phyloP scores from a whole-genome alignment of 192 early-diverging fungal species.

The Glomus cerebriforme region DNA sequence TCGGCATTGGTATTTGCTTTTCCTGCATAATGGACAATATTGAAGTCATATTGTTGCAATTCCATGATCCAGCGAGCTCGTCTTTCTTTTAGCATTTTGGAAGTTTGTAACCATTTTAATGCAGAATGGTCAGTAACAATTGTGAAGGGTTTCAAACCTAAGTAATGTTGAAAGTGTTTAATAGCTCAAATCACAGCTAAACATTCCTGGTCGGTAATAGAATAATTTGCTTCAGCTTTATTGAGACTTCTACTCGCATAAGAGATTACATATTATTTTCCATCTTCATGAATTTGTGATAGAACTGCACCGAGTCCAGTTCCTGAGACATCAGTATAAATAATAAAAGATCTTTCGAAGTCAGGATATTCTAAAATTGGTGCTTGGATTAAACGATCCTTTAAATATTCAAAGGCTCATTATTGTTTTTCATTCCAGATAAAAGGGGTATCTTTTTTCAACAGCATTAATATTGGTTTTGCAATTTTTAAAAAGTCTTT shows the following conservation, averaged over 20 bases:
- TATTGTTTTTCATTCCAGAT: background rate
- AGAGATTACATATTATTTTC: background rate
- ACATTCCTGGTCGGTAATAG: constrained; percentile 37
- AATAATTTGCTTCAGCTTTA: constrained; percentile 31
- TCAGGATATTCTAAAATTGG: background rate
- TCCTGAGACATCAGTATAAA: background rate
- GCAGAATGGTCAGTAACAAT: constrained; percentile 42
- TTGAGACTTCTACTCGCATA: constrained; percentile 23
- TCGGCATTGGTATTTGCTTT: background rate
- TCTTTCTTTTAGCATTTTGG: background rate
- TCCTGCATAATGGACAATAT: background rate
- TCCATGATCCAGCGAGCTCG: too few relatives aligned
- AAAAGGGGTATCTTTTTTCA: constrained; percentile 11
- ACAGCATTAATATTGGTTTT: background rate
- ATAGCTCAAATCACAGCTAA: constrained; percentile 41
- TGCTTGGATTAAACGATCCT: background rate
- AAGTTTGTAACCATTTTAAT: constrained; percentile 14
- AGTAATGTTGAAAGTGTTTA: constrained; percentile 33
- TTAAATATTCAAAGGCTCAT: background rate
- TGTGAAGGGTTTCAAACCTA: constrained; percentile 31
- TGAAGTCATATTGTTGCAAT: background rate
- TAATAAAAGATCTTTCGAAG: background rate
- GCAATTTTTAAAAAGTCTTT: background rate
- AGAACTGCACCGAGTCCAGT: constrained; percentile 14
- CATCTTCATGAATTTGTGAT: constrained; percentile 2